Base-by-base conservation (phyloP, 495 filamentous ascomycete species). In the Baudoinia panamericana region DNA sequence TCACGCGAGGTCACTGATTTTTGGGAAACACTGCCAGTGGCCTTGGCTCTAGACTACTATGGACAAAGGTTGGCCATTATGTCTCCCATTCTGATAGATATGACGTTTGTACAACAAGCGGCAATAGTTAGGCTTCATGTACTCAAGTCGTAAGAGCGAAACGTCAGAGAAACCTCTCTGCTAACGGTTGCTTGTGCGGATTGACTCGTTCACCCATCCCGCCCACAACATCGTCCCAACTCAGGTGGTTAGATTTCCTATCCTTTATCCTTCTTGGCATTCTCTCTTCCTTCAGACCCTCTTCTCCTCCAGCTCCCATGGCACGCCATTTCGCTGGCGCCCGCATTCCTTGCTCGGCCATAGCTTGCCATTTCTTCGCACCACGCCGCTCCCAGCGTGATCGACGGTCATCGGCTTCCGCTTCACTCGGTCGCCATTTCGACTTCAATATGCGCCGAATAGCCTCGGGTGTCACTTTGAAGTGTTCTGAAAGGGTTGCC, bases 391-490 rank as follows among this genome's bases (percentile, higher is more conserved):
- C 73, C 90, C 90, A 97, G 39, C 82, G 65, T 45, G 63, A 51
- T 50, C 74, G 67, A 35, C 84, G 70, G 5, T 75, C 63, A 25
- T 71, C 66, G 18, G 58, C 43, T 51, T 85, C 77, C 8, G 76
- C 71, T 7, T 70, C 62, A 9, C 59, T 69, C 1, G 85, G 80
- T 43, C 55, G 63, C 90, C 90, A 96, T 44, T 80, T 88, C 56
- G 73, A 78, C 57, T 73, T 84, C 51, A 97, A 59, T 22, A 97
- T 90, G 16, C 90, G 66, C 8, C 86, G 72, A 39, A 96, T 84
- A 5, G 76, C 81, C 50, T 97, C 90, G 1, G 82, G 70, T 1
- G 84, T 87, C 4, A 93, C 67, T 59, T 84, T 65, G 63, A 96
- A 97, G 41, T 86, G 69, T 0, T 77, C 52, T 0, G 90, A 72